These are phyloP conservation scores for Quercus mongolica DNA, from an alignment of 306 rosid genomes.

Conservation along the genomic window DNA sequence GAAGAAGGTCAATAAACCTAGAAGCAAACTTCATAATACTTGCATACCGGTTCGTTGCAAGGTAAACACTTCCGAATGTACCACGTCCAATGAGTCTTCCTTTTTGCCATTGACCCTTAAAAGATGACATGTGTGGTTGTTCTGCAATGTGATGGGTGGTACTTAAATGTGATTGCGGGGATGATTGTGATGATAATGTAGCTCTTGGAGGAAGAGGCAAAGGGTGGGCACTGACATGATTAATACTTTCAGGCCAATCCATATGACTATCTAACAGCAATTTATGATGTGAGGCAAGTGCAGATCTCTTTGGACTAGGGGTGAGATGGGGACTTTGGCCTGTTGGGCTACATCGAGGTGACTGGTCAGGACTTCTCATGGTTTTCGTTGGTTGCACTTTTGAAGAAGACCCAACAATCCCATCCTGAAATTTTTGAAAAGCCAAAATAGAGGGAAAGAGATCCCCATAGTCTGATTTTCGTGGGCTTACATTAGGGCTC, in stretches of 20 bases:
- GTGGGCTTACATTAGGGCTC: constrained; percentile 82
- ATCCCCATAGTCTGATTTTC: constrained; percentile 48
- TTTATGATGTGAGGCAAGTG: constrained; percentile 23
- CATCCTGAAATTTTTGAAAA: constrained; percentile 38
- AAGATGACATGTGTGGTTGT: constrained; percentile 24
- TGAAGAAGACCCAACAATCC: constrained; percentile 13
- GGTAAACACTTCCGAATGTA: constrained; percentile 85
- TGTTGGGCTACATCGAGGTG: constrained; percentile 55
- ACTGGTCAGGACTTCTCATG: constrained; percentile 40
- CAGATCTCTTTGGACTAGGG: constrained; percentile 33
- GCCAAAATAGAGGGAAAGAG: constrained; percentile 21
- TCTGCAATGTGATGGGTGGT: constrained; percentile 31
- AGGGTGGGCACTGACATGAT: constrained; percentile 64
- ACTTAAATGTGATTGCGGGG: constrained; percentile 26
- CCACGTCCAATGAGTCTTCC: constrained; percentile 92
- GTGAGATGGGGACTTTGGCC: constrained; percentile 23
- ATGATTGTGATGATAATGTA: constrained; percentile 32
- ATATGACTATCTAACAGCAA: constrained; percentile 1
- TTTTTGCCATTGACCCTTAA: constrained; percentile 89
- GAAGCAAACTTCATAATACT: background rate
- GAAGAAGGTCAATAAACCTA: constrained; percentile 18
- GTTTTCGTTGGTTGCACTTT: constrained; percentile 28
- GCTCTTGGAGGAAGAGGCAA: constrained; percentile 85
- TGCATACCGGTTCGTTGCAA: constrained; percentile 72
- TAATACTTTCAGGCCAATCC: constrained; percentile 44